Conservation (phyloP, 1,284 basidiomycete genomes). For the Rhodotorula sp. region DNA sequence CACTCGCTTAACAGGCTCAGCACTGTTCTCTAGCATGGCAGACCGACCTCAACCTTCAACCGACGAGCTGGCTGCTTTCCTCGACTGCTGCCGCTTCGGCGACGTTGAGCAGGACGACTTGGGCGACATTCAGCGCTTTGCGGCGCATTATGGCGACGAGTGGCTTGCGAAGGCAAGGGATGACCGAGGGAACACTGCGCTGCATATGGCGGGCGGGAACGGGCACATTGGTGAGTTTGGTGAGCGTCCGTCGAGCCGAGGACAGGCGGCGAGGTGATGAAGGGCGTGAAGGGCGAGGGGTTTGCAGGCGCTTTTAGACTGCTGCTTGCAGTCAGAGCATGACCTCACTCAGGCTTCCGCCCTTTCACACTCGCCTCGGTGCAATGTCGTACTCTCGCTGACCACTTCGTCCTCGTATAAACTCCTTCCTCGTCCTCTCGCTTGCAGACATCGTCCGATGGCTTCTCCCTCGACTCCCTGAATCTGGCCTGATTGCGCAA, state of each 20-base stretch:
- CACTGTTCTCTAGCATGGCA: not conserved
- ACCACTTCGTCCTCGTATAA: not conserved
- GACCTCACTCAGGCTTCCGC: too few species aligned
- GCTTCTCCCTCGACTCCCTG: slow-evolving; percentile 38
- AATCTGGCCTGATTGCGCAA: slow-evolving; percentile 21
- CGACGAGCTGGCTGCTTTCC: slow-evolving; percentile 43
- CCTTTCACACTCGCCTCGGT: too few species aligned
- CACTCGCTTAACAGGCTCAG: too few species aligned
- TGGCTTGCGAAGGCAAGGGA: slow-evolving; percentile 37
- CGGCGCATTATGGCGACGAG: slow-evolving; percentile 36
- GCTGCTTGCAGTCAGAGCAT: not conserved
- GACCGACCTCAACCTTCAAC: not conserved
- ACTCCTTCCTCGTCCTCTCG: too few species aligned
- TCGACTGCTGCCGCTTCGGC: slow-evolving; percentile 45
- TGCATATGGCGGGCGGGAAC: slow-evolving; percentile 46
- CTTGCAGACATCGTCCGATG: slow-evolving; percentile 39
- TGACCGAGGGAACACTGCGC: slow-evolving; percentile 44
- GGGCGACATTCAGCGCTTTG: slow-evolving; percentile 43
- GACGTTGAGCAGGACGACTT: slow-evolving; percentile 39
- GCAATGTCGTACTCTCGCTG: not conserved
- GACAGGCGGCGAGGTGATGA: not conserved
- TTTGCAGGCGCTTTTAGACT: not conserved
- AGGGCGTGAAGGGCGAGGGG: not conserved
- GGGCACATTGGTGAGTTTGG: slow-evolving; percentile 41
- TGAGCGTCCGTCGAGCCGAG: not conserved